Base-by-base conservation (phyloP, 495 filamentous ascomycete species). In the Penicillium odoratum region DNA sequence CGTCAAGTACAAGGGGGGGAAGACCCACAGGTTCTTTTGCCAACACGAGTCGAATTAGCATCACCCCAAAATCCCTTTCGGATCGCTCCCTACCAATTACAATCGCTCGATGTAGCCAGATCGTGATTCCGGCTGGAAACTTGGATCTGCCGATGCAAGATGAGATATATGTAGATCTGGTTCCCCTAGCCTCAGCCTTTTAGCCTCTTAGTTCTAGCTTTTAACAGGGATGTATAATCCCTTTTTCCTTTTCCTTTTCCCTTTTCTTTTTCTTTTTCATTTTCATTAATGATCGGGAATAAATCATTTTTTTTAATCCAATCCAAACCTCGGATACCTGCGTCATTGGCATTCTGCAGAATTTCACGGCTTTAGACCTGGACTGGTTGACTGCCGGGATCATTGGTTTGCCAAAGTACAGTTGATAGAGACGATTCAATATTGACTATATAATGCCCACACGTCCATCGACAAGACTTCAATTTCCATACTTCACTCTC, bases 331-430 rank as follows among this genome's bases (percentile, higher is more conserved):
- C 61, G 61, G 64, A 21, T 64, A 62, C 53, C 49, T 67, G 64
- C 64, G 53, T 62, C 55, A 53, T 36, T 62, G 65, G 65, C 47
- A 58, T 56, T 46, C 2, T 58, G 59, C 59, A 64, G 57, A 45
- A 25, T 29, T 52, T 58, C 30, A 38, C 38, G 18, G 26, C 51
- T 67, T 55, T 42, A 42, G 48, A 56, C 40, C 28, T 44, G 5
- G 61, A 60, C 60, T 59, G 42, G 62, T 36, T 38, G 15, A 25
- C 1, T 40, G 15, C 46, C 34, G 36, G 53, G 47, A 29, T 49
- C 47, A 16, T 49, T 28, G 47, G 26, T n/a, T 28, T 31, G 10
- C 13, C 44, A 47, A 28, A 28, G 26, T 47, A 47, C 44, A 25
- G 25, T 26, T 48, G 46, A 48, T 48, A 48, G 46, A 48, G 28